Evolutionary conservation across 2,329 filamentous ascomycete species (phyloP), one percentile per base, ranked within the genome.

Genomic region (Aspergillus transmontanensis): DNA sequence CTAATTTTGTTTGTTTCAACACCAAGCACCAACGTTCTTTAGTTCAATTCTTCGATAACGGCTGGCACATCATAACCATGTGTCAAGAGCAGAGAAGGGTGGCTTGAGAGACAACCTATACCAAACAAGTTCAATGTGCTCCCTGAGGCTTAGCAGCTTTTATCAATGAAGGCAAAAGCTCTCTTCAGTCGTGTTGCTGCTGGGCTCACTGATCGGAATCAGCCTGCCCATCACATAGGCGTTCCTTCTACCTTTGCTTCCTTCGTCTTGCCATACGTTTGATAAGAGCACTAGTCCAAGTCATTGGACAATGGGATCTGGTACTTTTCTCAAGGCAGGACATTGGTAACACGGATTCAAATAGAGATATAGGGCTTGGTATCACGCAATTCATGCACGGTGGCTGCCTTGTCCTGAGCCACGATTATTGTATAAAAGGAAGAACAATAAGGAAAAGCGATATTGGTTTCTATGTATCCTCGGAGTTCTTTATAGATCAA

Each of bases 341-440:
- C 34, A 36, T 4, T 36, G 12, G 34, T 36, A 16, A 14, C 34
- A 36, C 6, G 14, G 12, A 36, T 36, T 36, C 16, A 36, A 3
- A 36, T 16, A 14, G 34, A 36, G 34, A 58, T 69, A 73, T 43
- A 70, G 57, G 60, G 61, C 67, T 59, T 72, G 66, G 41, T 68
- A 71, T 69, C 69, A 73, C 36, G 36, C 59, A 19, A 74, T 66
- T 26, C 19, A 45, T 71, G 74, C 72, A 75, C 72, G 41, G 36
- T 54, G 28, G 12, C 32, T 51, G 26, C 45, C 12, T 48, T 56
- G 12, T 26, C 14, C 19, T 48, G 23, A 14, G 45, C 16, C 34
- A 36, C 32, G 14, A 48, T 48, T 19, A 26, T 48, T 26, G 45
- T 5, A 7, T 26, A 48, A 12, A 28, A 7, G 21, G 19, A 30